phyloP scores from a whole-genome alignment of 495 filamentous ascomycete genomes.

The Stereocaulon alpinum region DNA sequence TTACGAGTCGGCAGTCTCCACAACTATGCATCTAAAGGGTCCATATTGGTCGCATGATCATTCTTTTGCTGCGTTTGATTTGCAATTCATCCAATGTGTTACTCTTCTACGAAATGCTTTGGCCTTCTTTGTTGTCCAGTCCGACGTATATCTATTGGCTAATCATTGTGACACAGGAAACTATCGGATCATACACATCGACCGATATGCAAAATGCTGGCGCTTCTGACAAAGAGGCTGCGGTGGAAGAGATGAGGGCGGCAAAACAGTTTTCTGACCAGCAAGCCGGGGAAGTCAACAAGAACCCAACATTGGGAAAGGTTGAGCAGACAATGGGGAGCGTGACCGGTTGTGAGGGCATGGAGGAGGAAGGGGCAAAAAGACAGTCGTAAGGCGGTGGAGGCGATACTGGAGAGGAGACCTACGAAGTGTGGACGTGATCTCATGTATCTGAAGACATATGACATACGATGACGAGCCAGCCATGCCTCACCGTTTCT shows the following conservation, averaged over 20 bases:
- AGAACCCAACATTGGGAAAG: constrained; percentile 20
- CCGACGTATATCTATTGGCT: background rate
- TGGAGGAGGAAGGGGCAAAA: constrained; percentile 22
- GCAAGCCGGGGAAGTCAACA: constrained; percentile 16
- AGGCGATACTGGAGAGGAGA: no score
- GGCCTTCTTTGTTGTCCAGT: background rate
- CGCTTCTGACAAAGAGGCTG: constrained; percentile 18
- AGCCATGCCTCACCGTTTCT: no score
- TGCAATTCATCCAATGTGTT: no score
- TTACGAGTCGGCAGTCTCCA: no score
- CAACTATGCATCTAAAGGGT: no score
- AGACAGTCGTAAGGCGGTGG: constrained; percentile 9
- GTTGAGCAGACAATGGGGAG: constrained; percentile 19
- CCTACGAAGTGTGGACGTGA: no score
- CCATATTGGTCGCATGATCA: no score
- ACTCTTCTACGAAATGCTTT: no score
- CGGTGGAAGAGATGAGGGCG: constrained; percentile 22
- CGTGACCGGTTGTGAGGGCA: constrained; percentile 21
- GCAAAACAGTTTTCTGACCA: constrained; percentile 16
- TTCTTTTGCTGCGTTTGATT: no score
- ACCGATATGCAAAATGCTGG: constrained; percentile 19
- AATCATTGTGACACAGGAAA: constrained; percentile 13
- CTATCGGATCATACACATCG: constrained; percentile 20
- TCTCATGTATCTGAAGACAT: no score
- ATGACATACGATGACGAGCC: no score